Percentiles rank a stretch among this genome's conserved stretches.
Evolutionary conservation across 805 yeast genomes (phyloP).

Genomic region (Debaryomyces tyrocola): DNA sequence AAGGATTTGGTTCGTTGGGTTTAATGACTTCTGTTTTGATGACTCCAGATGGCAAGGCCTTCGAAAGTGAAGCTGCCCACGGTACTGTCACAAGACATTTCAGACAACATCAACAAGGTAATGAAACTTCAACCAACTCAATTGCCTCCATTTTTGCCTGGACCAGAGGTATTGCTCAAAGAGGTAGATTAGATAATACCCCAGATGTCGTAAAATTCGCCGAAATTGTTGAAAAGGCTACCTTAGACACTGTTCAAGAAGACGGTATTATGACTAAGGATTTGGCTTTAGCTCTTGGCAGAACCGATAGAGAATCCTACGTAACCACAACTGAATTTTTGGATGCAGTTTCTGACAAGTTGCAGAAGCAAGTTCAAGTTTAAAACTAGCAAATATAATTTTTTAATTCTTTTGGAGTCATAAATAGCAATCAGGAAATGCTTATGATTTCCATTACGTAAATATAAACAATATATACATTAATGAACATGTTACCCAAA

Average conservation of each 20-base stretch:
- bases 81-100: conserved; percentile 87
- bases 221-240: conserved; percentile 61
- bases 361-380: conserved; percentile 23
- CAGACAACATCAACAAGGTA: conserved; percentile 79
- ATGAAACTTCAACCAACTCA: conserved; percentile 81
- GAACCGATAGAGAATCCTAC: conserved; percentile 57
- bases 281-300: conserved; percentile 70
- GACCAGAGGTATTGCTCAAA: conserved; percentile 80
- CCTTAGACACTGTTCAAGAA: conserved; percentile 68
- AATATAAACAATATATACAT: neutral
- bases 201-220: conserved; percentile 72
- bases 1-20: conserved; percentile 83
- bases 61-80: conserved; percentile 84
- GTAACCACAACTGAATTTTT: conserved; percentile 77
- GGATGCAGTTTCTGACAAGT: conserved; percentile 69
- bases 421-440: conserved; percentile 5
- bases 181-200: conserved; percentile 74
- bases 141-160: conserved; percentile 86
- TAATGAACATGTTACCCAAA: neutral
- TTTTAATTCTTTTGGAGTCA: conserved; percentile 1
- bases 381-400: neutral
- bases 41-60: conserved; percentile 85
- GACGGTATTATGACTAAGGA: conserved; percentile 84
- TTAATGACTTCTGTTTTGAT: conserved; percentile 81
- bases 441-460: conserved; percentile 1